phyloP scores from a whole-genome alignment of 73 alveolate genomes.

The Paramecium sexaurelia region DNA sequence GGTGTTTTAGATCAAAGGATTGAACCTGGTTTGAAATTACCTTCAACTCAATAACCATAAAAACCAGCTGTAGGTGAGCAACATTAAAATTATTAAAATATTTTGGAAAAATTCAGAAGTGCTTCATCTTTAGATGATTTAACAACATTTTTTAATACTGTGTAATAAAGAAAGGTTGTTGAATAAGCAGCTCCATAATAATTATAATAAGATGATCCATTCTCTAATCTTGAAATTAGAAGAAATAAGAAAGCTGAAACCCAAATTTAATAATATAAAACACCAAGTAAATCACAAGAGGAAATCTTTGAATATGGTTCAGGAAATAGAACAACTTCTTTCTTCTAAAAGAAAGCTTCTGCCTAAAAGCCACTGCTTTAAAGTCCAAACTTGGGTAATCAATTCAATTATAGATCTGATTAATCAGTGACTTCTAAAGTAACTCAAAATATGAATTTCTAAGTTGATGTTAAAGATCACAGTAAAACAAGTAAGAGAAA shows the following conservation, averaged over 20 bases:
- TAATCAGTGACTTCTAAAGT: slow-evolving; percentile 2
- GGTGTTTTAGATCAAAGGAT: not conserved
- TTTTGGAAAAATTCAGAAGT: slow-evolving; percentile 33
- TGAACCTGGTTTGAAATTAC: not conserved
- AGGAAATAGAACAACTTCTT: slow-evolving; percentile 3
- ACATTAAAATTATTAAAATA: not conserved
- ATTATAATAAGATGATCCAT: not conserved
- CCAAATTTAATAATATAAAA: not conserved
- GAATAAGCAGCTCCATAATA: slow-evolving; percentile 19
- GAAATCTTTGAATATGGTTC: slow-evolving; percentile 23
- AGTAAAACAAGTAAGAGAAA: slow-evolving; percentile 38
- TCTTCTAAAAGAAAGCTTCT: not conserved
- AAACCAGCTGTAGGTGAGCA: not conserved
- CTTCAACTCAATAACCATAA: not conserved
- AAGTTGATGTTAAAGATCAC: not conserved
- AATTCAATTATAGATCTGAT: slow-evolving; percentile 11
- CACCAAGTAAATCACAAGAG: not conserved
- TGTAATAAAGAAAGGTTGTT: not conserved
- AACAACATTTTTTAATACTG: not conserved
- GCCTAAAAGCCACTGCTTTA: not conserved
- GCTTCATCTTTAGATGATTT: slow-evolving; percentile 28
- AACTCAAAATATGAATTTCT: not conserved
- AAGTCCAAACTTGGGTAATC: slow-evolving; percentile 9
- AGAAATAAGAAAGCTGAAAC: not conserved
- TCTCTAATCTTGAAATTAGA: not conserved